These are phyloP conservation scores for Fusarium keratoplasticum DNA, from an alignment of 2,329 filamentous ascomycete genomes.

Conservation along the genomic window DNA sequence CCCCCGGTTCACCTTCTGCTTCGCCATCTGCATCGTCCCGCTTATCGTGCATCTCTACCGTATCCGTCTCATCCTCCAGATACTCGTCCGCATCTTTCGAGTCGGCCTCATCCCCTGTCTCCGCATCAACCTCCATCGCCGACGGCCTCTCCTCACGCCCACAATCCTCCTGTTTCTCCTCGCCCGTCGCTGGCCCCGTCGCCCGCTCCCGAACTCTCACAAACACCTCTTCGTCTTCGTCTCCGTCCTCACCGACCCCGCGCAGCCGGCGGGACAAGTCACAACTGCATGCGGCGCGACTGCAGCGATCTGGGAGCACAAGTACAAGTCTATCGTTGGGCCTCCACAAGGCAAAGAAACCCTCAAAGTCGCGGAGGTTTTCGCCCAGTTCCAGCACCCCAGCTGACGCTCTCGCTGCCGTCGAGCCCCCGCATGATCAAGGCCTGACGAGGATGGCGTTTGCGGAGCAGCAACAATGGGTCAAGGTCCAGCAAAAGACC, in stretches of 20 bases:
- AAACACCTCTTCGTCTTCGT: constrained; percentile 40
- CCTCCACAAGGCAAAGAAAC: constrained; percentile 36
- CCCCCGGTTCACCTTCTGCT: constrained; percentile 42
- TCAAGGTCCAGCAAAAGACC: constrained; percentile 95
- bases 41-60: constrained; percentile 43
- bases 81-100: constrained; percentile 38
- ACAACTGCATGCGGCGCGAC: constrained; percentile 62
- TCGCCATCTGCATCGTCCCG: constrained; percentile 40
- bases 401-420: constrained; percentile 57
- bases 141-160: constrained; percentile 29
- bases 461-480: constrained; percentile 74
- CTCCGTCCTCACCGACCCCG: constrained; percentile 45
- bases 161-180: constrained; percentile 16
- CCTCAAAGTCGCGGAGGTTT: constrained; percentile 39
- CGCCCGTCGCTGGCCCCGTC: constrained; percentile 27
- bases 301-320: constrained; percentile 58
- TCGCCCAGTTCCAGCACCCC: constrained; percentile 52
- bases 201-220: constrained; percentile 36
- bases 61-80: constrained; percentile 33
- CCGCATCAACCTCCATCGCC: constrained; percentile 21
- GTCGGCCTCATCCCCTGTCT: constrained; percentile 38
- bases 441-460: constrained; percentile 70
- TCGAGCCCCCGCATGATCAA: constrained; percentile 62
- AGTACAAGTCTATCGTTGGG: constrained; percentile 43
- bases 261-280: constrained; percentile 60